These are phyloP conservation scores for Tulasnella sp. DNA, from an alignment of 768 basidiomycete species.

Conservation along the genomic window DNA sequence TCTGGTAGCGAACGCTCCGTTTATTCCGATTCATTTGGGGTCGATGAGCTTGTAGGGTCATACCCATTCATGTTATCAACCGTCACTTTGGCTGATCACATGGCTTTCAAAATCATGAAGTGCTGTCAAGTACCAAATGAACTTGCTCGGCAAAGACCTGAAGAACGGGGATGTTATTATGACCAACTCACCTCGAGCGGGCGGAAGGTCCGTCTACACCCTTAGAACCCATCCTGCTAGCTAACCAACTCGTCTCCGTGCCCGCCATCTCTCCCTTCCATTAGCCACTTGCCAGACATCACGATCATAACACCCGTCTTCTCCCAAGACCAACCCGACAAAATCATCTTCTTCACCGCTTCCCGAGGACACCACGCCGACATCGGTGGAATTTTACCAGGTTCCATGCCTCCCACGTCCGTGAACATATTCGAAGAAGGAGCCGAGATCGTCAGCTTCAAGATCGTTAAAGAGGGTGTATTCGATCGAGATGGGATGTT, in stretches of 20 bases:
- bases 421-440: conserved; percentile 92
- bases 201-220: conserved; percentile 59
- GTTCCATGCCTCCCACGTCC: conserved; percentile 93
- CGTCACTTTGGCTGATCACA: too few species aligned
- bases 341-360: conserved; percentile 91
- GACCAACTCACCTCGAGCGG: conserved; percentile 86
- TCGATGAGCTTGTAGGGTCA: conserved; percentile 82
- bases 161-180: conserved; percentile 91
- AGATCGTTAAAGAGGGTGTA: conserved; percentile 76
- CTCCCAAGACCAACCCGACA: conserved; percentile 48
- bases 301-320: conserved; percentile 95
- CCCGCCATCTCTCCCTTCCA: neutral
- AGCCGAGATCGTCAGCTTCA: conserved; percentile 86
- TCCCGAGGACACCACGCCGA: conserved; percentile 94
- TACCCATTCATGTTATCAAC: neutral
- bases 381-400: conserved; percentile 83
- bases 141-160: conserved; percentile 61
- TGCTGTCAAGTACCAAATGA: conserved; percentile 88
- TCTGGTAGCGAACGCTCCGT: conserved; percentile 87
- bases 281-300: conserved; percentile 75
- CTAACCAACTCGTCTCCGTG: conserved; percentile 29
- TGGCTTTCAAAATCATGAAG: conserved; percentile 36
- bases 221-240: neutral
- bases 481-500: conserved; percentile 73
- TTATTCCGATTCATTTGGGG: conserved; percentile 33